A percentile compares a stretch with the other conserved stretches of the same genome.
Conservation (phyloP, 2,329 filamentous ascomycete species). For the Arthrobotrys megalospora region DNA sequence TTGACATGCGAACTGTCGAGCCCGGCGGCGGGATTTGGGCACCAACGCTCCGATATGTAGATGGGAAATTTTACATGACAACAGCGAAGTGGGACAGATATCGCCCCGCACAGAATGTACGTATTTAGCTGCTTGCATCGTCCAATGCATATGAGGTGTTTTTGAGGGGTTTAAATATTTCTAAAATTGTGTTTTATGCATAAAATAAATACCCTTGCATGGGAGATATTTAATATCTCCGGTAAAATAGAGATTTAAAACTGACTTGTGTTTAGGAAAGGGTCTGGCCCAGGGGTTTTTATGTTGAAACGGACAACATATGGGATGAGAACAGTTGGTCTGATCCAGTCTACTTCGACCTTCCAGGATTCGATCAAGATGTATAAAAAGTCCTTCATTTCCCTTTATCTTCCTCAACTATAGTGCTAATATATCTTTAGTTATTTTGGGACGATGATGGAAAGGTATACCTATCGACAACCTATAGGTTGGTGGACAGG, state of each 20-base stretch:
- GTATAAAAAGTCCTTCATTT: conserved; percentile 65
- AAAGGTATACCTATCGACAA: conserved; percentile 71
- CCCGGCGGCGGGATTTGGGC: conserved; percentile 77
- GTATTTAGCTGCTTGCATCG: background rate
- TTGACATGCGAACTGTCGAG: conserved; percentile 72
- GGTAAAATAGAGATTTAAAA: conserved; percentile 58
- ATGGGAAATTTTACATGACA: conserved; percentile 59
- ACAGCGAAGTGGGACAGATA: conserved; percentile 59
- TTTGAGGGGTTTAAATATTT: conserved; percentile 47
- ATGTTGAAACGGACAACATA: conserved; percentile 72
- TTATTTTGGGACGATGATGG: conserved; percentile 70
- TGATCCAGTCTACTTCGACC: conserved; percentile 73
- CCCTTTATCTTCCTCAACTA: conserved; percentile 12
- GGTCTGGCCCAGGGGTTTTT: conserved; percentile 71
- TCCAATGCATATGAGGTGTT: conserved; percentile 8
- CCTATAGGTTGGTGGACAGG: conserved; percentile 66
- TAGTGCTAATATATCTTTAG: conserved; percentile 63
- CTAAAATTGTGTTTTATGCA: conserved; percentile 39
- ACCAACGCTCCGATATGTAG: conserved; percentile 71
- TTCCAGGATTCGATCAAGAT: conserved; percentile 64
- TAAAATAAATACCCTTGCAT: conserved; percentile 39
- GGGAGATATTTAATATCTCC: conserved; percentile 53
- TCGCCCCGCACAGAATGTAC: conserved; percentile 55
- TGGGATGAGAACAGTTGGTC: conserved; percentile 72
- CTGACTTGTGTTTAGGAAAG: conserved; percentile 58